Percentiles rank a stretch among this genome's conserved stretches.
These are phyloP conservation scores for Suillus placidus DNA, from an alignment of 768 basidiomycete species.

Conservation along the genomic window DNA sequence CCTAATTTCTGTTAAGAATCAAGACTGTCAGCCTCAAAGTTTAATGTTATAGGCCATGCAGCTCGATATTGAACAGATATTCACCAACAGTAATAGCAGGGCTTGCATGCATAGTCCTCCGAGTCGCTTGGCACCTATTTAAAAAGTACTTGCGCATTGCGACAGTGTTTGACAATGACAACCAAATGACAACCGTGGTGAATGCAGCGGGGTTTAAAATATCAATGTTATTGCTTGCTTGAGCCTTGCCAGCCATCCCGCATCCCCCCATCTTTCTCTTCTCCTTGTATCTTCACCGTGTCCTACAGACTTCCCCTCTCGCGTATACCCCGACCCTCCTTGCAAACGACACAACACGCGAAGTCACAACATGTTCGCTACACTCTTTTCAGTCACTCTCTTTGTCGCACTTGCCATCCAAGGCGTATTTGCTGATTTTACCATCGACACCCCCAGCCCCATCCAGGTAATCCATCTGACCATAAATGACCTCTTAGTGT, in stretches of 20 bases:
- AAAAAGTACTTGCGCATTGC: neutral
- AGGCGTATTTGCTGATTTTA: constrained; percentile 56
- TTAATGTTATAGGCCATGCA: neutral
- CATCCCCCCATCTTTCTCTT: neutral
- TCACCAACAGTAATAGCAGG: neutral
- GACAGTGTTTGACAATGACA: neutral
- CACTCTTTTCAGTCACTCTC: constrained; percentile 76
- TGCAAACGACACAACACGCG: neutral
- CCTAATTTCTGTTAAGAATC: neutral
- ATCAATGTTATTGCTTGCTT: neutral
- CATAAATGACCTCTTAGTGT: neutral
- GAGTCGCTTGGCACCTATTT: neutral
- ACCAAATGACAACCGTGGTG: constrained; percentile 1
- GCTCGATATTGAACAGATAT: neutral
- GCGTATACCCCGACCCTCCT: neutral
- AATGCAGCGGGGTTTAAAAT: constrained; percentile 1
- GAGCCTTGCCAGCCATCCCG: neutral
- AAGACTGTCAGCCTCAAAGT: neutral
- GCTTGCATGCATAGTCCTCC: neutral
- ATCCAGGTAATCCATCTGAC: constrained; percentile 46
- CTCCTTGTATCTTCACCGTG: neutral
- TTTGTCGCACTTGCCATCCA: constrained; percentile 56
- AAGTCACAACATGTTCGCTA: constrained; percentile 64
- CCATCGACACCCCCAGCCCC: constrained; percentile 52
- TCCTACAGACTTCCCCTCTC: too few species aligned